A percentile compares a stretch with the other conserved stretches of the same genome.
phyloP scores from a whole-genome alignment of 2,329 filamentous ascomycete genomes.

The Beauveria scarabaeidicola region DNA sequence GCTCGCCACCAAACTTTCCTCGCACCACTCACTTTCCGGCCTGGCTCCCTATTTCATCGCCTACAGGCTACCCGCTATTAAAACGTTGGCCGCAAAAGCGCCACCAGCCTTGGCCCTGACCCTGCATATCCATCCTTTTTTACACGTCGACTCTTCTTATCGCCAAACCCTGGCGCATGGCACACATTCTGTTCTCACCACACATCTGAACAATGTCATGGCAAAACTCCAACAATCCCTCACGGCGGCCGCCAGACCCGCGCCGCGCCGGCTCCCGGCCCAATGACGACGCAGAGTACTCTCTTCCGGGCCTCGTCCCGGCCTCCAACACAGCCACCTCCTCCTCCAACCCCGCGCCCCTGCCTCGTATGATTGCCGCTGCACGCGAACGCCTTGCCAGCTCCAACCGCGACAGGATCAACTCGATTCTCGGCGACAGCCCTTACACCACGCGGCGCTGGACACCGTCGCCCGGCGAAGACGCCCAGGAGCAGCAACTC shows the following conservation, averaged over 20 bases:
- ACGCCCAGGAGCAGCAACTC: background rate
- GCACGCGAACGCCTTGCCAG: background rate
- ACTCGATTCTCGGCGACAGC: constrained; percentile 4
- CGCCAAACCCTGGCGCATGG: background rate
- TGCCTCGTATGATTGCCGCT: background rate
- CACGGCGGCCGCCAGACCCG: background rate
- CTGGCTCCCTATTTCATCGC: background rate
- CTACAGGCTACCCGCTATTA: background rate
- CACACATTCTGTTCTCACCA: background rate
- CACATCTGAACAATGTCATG: constrained; percentile 3
- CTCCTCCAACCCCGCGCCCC: background rate
- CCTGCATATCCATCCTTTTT: background rate
- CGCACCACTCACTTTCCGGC: background rate
- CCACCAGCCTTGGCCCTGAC: background rate
- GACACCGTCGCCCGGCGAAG: background rate
- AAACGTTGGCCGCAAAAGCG: background rate
- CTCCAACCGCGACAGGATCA: constrained; percentile 1
- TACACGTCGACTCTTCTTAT: background rate
- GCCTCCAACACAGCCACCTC: background rate
- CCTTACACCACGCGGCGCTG: constrained; percentile 9
- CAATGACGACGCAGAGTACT: background rate
- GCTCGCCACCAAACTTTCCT: background rate
- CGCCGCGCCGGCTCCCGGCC: background rate
- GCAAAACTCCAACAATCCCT: constrained; percentile 2
- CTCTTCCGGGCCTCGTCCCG: background rate